Conservation (phyloP, 2,329 filamentous ascomycete genomes). For the Xylaria sp. region DNA sequence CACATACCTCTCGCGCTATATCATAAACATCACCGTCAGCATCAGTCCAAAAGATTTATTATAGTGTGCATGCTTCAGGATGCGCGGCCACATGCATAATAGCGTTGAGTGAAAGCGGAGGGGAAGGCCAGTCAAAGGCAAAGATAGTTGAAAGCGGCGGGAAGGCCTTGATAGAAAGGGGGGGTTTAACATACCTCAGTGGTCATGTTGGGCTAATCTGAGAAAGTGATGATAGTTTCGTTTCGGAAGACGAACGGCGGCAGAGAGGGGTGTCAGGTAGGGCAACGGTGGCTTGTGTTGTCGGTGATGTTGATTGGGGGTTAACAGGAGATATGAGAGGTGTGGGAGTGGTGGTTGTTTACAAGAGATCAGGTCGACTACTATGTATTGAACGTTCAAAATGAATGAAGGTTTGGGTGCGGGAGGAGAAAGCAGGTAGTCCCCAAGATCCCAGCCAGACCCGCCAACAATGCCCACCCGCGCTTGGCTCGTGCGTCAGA, state of each 20-base stretch:
- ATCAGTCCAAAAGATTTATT: slow-evolving; percentile 32
- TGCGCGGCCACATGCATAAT: slow-evolving; percentile 18
- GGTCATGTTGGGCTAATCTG: slow-evolving; percentile 46
- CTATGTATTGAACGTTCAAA: slow-evolving; percentile 43
- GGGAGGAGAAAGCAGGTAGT: slow-evolving; percentile 39
- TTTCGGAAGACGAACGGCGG: slow-evolving; percentile 28
- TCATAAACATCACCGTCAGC: slow-evolving; percentile 47
- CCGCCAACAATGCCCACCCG: slow-evolving; percentile 29
- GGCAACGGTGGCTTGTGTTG: slow-evolving; percentile 11
- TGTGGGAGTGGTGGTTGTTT: slow-evolving; percentile 47
- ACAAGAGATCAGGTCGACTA: slow-evolving; percentile 42
- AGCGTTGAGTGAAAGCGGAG: slow-evolving; percentile 16
- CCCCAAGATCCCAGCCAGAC: slow-evolving; percentile 33
- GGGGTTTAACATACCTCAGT: slow-evolving; percentile 46
- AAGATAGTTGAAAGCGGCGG: slow-evolving; percentile 34
- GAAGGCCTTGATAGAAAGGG: slow-evolving; percentile 39
- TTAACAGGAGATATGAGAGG: slow-evolving; percentile 33
- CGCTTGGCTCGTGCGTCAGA: slow-evolving; percentile 37
- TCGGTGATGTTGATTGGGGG: slow-evolving; percentile 28
- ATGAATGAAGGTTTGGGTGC: slow-evolving; percentile 45
- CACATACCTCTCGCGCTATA: slow-evolving; percentile 76
- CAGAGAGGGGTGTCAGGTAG: slow-evolving; percentile 13
- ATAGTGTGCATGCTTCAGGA: slow-evolving; percentile 38
- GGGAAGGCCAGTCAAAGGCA: slow-evolving; percentile 15
- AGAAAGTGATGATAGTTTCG: slow-evolving; percentile 28